Base-by-base conservation (phyloP, 2,329 filamentous ascomycete genomes). In the Fusarium metavorans region DNA sequence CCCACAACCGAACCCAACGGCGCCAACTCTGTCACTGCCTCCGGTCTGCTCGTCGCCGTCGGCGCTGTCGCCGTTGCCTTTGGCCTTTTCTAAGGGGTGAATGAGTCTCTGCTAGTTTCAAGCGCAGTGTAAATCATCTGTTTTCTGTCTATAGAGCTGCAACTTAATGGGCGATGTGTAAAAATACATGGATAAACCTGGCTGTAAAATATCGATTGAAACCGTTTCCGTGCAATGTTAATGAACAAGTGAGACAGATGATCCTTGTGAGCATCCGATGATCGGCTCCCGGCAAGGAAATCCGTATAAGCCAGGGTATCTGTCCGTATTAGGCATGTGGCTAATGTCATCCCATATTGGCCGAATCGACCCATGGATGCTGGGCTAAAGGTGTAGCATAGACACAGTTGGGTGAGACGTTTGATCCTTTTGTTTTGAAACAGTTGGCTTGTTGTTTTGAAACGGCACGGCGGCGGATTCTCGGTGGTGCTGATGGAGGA, bases 31-130 rank as follows among this genome's bases (percentile, higher is more conserved):
- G 27, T 52, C n/a, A 25, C 10, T 0, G 27, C 18, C 3, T 57
- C 72, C 0, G 23, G 50, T 5, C 20, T 66, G 3, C 57, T 72
- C 2, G 58, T 32, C 13, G 45, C 48, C 3, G 41, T 34, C 5
- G 72, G 72, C 27, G 23, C 62, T 37, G 58, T 43, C 4, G 62
- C 41, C 23, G 72, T 48, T 1, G 6, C 69, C 4, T 75, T 73
- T 61, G 65, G 71, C n/a, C 54, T 74, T 2, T 18, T 70, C 27
- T 74, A 70, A 69, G 48, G 1, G 50, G 27, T 35, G 10, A 30
- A 45, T 37, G 34, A 58, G 32, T 11, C 8, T 6, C n/a, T 35
- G 34, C 34, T 25, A 20, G 34, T 25, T 58, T 35, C 54, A 37
- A 58, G 34, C 54, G 34, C 54, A 35, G 13, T 58, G 34, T 58